phyloP scores from a whole-genome alignment of 768 basidiomycete species.

The Ramaria sp. region DNA sequence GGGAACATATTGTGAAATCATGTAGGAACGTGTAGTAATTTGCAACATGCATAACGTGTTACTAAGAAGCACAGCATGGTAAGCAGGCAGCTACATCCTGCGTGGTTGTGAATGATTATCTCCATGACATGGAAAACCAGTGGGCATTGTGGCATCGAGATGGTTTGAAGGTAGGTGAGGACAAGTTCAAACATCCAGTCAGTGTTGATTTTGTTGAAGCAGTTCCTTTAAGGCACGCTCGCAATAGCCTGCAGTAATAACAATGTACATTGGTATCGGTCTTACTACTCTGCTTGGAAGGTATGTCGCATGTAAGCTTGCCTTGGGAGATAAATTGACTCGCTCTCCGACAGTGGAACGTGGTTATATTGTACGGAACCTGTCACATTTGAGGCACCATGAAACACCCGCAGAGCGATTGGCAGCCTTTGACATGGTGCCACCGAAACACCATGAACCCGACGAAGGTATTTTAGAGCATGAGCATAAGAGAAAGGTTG shows the following conservation, averaged over 20 bases:
- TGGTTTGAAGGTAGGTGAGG: too few relatives aligned
- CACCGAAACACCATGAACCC: constrained; percentile 84
- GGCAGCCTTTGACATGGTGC: constrained; percentile 65
- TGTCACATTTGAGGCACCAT: constrained; percentile 68
- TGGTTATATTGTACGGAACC: constrained; percentile 83
- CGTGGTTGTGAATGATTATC: too few relatives aligned
- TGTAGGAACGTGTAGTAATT: too few relatives aligned
- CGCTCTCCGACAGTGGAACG: constrained; percentile 51
- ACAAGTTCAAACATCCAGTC: too few relatives aligned
- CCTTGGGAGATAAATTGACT: neutral
- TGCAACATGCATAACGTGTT: too few relatives aligned
- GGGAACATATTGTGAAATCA: too few relatives aligned
- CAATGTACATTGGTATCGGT: constrained; percentile 95
- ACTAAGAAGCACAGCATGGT: too few relatives aligned
- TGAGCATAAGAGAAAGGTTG: constrained; percentile 87
- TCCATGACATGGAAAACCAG: too few relatives aligned
- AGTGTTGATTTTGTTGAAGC: too few relatives aligned
- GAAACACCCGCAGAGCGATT: constrained; percentile 62
- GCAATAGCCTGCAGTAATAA: neutral
- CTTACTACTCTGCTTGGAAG: constrained; percentile 89
- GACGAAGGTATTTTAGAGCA: constrained; percentile 93
- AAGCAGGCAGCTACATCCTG: too few relatives aligned
- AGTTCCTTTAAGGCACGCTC: too few relatives aligned
- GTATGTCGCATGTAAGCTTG: constrained; percentile 27
- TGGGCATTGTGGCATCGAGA: too few relatives aligned